These are phyloP conservation scores for Corinectria fuckeliana DNA, from an alignment of 2,329 filamentous ascomycete species.

Conservation along the genomic window DNA sequence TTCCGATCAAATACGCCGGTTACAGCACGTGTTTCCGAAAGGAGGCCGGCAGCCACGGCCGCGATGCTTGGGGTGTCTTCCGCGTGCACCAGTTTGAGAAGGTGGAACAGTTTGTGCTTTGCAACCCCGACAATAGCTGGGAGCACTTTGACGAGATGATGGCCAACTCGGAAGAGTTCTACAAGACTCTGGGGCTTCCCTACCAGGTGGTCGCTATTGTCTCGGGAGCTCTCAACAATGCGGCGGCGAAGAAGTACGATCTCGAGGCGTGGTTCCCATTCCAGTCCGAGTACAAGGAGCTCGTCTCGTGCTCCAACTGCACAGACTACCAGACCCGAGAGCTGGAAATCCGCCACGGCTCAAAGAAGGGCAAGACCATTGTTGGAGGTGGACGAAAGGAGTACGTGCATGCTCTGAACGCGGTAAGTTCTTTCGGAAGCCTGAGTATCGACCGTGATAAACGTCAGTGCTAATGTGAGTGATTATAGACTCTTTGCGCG, in stretches of 20 bases:
- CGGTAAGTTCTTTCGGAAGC: conserved; percentile 42
- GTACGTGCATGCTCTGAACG: conserved; percentile 93
- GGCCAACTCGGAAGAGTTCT: conserved; percentile 88
- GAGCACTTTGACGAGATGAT: conserved; percentile 96
- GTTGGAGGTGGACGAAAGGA: conserved; percentile 83
- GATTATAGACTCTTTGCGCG: conserved; percentile 72
- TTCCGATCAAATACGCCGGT: conserved; percentile 83
- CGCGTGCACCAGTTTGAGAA: conserved; percentile 98
- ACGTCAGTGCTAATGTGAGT: conserved; percentile 13
- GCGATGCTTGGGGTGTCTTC: conserved; percentile 98
- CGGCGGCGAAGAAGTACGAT: conserved; percentile 86
- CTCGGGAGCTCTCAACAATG: conserved; percentile 88
- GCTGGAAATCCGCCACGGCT: conserved; percentile 89
- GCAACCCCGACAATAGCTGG: conserved; percentile 91
- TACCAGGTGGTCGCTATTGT: conserved; percentile 95
- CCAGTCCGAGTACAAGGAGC: conserved; percentile 97
- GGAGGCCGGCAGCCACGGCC: conserved; percentile 84
- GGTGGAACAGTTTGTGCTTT: conserved; percentile 80
- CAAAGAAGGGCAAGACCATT: conserved; percentile 63
- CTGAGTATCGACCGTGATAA: background rate
- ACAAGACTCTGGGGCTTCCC: conserved; percentile 85
- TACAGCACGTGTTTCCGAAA: conserved; percentile 96
- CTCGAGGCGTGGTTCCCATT: conserved; percentile 96
- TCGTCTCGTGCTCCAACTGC: conserved; percentile 97
- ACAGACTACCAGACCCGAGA: conserved; percentile 96